Conservation (phyloP, 2,329 filamentous ascomycete species). For the Sclerotinia borealis region DNA sequence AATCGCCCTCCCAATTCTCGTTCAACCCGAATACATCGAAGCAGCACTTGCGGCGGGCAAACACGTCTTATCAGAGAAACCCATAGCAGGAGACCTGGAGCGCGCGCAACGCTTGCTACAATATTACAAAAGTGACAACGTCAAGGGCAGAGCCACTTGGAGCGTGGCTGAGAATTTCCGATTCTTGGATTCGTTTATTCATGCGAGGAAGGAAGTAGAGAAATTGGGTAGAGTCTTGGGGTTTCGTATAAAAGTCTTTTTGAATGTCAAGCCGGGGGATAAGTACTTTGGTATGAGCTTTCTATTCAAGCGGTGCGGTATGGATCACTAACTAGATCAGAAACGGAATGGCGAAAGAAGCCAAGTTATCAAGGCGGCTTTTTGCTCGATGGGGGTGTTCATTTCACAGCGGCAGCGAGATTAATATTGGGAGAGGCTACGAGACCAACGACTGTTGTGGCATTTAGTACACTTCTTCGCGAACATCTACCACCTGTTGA, state of each 20-base stretch:
- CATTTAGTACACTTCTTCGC: constrained; percentile 27
- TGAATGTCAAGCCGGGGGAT: constrained; percentile 39
- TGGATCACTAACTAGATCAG: constrained; percentile 18
- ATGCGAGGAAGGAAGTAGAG: constrained; percentile 44
- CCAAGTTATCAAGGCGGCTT: constrained; percentile 72
- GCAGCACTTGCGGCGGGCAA: constrained; percentile 45
- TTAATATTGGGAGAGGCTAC: constrained; percentile 44
- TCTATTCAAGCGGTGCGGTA: neutral
- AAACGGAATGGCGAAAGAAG: constrained; percentile 57
- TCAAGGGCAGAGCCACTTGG: constrained; percentile 39
- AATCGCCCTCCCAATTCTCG: constrained; percentile 43
- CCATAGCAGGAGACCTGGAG: constrained; percentile 44
- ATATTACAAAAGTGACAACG: constrained; percentile 38
- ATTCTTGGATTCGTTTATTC: constrained; percentile 50
- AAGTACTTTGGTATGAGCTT: constrained; percentile 38
- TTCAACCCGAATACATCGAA: constrained; percentile 44
- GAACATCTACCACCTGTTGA: constrained; percentile 31
- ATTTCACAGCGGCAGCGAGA: constrained; percentile 59
- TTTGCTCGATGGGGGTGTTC: constrained; percentile 69
- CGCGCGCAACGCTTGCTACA: constrained; percentile 43
- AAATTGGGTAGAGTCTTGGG: constrained; percentile 48
- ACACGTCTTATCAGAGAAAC: constrained; percentile 50
- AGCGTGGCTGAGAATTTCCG: constrained; percentile 69
- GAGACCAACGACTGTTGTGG: constrained; percentile 23
- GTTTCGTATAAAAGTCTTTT: constrained; percentile 45